Evolutionary conservation across 2,329 filamentous ascomycete genomes (phyloP).

Genomic region (Trichothecium sympodiale): DNA sequence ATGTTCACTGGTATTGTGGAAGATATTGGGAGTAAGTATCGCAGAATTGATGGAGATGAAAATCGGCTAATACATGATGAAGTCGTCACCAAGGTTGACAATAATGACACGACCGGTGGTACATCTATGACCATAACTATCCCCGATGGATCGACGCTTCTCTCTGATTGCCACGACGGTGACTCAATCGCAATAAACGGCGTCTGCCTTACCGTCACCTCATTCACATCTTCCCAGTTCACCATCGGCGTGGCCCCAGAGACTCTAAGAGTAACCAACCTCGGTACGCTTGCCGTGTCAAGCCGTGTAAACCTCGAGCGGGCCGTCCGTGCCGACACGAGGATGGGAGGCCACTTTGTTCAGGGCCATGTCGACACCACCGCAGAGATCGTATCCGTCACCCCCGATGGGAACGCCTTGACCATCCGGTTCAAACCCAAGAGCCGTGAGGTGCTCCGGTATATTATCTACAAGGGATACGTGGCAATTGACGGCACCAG

Average conservation of each 20-base stretch:
- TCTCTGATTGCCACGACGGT: constrained; percentile 73
- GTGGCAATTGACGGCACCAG: constrained; percentile 91
- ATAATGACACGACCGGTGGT: constrained; percentile 72
- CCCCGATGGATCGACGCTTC: constrained; percentile 54
- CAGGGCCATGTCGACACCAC: constrained; percentile 94
- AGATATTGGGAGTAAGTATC: constrained; percentile 71
- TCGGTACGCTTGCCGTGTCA: constrained; percentile 58
- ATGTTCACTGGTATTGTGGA: constrained; percentile 98
- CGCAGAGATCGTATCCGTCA: constrained; percentile 61
- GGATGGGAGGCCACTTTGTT: constrained; percentile 97
- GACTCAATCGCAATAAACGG: constrained; percentile 96
- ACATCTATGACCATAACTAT: constrained; percentile 82
- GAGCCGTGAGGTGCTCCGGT: constrained; percentile 60
- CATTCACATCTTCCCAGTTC: constrained; percentile 48
- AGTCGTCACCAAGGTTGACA: constrained; percentile 77
- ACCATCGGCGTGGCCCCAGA: constrained; percentile 91
- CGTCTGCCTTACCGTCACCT: constrained; percentile 82
- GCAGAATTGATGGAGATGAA: constrained; percentile 12
- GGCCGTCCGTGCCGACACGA: constrained; percentile 78
- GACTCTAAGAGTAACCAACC: constrained; percentile 88
- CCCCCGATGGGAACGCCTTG: constrained; percentile 78
- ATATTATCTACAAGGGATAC: constrained; percentile 94
- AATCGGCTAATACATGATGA: constrained; percentile 7
- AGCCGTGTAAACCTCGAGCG: constrained; percentile 86
- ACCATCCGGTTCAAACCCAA: constrained; percentile 74